Evolutionary conservation across 352 stramenopile species (phyloP).

Genomic region (Globisporangium alternatum): DNA sequence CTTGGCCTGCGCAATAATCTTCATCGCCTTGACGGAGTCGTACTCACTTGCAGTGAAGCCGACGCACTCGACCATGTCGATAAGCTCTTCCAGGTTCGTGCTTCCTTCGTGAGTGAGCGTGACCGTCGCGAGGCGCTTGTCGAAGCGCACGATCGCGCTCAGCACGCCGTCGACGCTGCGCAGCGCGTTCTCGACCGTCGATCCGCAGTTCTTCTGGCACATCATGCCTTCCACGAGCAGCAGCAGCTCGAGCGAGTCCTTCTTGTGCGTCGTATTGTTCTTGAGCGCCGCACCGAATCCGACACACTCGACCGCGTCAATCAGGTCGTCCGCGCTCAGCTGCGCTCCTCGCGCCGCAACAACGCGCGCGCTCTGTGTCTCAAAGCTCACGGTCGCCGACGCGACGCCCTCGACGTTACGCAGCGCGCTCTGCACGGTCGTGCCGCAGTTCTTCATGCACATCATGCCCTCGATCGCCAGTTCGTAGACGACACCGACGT

Average conservation of each 20-base stretch:
- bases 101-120: constrained; percentile 43
- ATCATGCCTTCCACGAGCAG: constrained; percentile 93
- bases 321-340: constrained; percentile 42
- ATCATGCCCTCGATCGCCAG: constrained; percentile 93
- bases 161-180: constrained; percentile 71
- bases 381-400: constrained; percentile 64
- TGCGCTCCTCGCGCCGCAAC: constrained; percentile 39
- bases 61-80: constrained; percentile 80
- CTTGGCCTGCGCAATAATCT: constrained; percentile 47
- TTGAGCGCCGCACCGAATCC: constrained; percentile 72
- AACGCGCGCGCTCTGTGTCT: constrained; percentile 57
- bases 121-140: constrained; percentile 62
- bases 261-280: background rate
- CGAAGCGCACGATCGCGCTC: constrained; percentile 66
- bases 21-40: constrained; percentile 48
- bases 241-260: constrained; percentile 37
- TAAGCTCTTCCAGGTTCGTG: constrained; percentile 53
- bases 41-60: constrained; percentile 61
- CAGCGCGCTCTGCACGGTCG: constrained; percentile 82
- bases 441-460: constrained; percentile 95
- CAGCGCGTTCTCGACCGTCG: constrained; percentile 86
- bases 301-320: constrained; percentile 74
- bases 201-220: constrained; percentile 95
- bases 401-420: constrained; percentile 58
- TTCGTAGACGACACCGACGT: constrained; percentile 26